Conservation (phyloP, 1,284 basidiomycete genomes). For the Malassezia sp. region DNA sequence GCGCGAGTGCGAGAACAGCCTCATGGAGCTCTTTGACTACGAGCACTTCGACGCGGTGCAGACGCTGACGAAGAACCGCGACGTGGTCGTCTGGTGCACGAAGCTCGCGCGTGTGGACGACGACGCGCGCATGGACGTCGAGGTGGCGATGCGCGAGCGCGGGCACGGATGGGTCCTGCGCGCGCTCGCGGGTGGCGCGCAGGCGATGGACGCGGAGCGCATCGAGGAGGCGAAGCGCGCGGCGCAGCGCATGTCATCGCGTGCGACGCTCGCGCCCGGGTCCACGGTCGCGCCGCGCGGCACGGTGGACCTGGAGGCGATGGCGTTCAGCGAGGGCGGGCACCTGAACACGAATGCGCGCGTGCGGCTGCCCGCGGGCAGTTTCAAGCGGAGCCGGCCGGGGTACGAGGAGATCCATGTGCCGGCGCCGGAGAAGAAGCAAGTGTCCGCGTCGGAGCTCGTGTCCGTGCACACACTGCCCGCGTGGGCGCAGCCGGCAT, state of each 20-base stretch:
- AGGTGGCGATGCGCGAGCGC: conserved; percentile 97
- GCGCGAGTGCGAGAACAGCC: conserved; percentile 88
- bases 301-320: conserved; percentile 78
- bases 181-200: conserved; percentile 52
- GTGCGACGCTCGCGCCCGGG: conserved; percentile 76
- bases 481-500: conserved; percentile 59
- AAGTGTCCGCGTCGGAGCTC: conserved; percentile 54
- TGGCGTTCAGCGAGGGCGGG: conserved; percentile 90
- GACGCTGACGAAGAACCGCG: conserved; percentile 85
- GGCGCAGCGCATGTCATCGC: conserved; percentile 58
- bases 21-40: conserved; percentile 96
- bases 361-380: conserved; percentile 90
- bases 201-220: conserved; percentile 53
- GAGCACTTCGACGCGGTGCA: conserved; percentile 78
- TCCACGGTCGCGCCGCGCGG: conserved; percentile 69
- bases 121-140: conserved; percentile 81
- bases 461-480: conserved; percentile 69
- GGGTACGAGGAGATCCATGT: conserved; percentile 98
- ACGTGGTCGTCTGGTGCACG: conserved; percentile 95
- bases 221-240: conserved; percentile 54
- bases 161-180: conserved; percentile 90
- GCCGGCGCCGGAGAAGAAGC: conserved; percentile 74
- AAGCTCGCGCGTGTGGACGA: conserved; percentile 81
- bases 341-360: conserved; percentile 98
- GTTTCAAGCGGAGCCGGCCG: conserved; percentile 90